Conservation (phyloP, 768 basidiomycete species). For the Podaxis sp. region DNA sequence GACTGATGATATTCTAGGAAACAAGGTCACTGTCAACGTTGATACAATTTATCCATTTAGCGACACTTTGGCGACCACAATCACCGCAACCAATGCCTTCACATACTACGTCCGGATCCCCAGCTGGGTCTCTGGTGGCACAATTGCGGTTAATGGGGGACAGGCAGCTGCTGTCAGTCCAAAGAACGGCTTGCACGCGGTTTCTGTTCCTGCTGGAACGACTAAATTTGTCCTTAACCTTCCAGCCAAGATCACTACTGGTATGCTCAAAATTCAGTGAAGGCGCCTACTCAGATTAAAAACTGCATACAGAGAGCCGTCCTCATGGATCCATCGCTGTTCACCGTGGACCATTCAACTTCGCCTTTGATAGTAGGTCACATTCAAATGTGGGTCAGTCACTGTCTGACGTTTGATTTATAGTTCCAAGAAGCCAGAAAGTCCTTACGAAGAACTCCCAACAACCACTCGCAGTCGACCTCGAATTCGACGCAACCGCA, state of each 20-base stretch:
- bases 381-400: not conserved
- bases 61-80: slow-evolving; percentile 45
- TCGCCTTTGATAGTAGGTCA: slow-evolving; percentile 50
- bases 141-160: slow-evolving; percentile 42
- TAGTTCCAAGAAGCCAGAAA: slow-evolving; percentile 34
- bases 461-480: slow-evolving; percentile 46
- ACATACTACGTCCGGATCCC: slow-evolving; percentile 51
- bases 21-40: slow-evolving; percentile 42
- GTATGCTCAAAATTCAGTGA: slow-evolving; percentile 21
- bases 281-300: not conserved
- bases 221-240: slow-evolving; percentile 45
- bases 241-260: slow-evolving; percentile 46
- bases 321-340: slow-evolving; percentile 53
- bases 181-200: slow-evolving; percentile 43
- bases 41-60: slow-evolving; percentile 54
- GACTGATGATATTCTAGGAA: slow-evolving; percentile 29
- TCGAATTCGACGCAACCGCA: slow-evolving; percentile 47
- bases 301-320: slow-evolving; percentile 37
- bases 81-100: slow-evolving; percentile 41
- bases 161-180: slow-evolving; percentile 37
- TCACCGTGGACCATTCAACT: slow-evolving; percentile 54
- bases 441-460: slow-evolving; percentile 42
- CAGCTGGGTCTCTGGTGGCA: slow-evolving; percentile 48
- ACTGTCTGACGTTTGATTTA: not conserved
- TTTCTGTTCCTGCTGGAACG: slow-evolving; percentile 39